These are phyloP conservation scores for Russula virescens DNA, from an alignment of 768 basidiomycete species.

Conservation along the genomic window DNA sequence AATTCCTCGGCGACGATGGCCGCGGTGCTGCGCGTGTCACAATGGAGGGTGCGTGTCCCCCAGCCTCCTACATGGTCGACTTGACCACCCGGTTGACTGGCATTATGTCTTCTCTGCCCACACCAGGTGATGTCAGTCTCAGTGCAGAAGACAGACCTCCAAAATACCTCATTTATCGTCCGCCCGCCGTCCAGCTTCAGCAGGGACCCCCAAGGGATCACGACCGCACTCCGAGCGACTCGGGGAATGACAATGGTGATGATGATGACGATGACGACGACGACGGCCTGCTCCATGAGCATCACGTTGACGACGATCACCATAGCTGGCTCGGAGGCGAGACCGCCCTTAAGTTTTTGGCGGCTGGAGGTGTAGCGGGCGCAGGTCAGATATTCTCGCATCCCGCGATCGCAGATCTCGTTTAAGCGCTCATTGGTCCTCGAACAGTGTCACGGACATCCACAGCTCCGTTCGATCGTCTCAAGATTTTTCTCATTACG, in stretches of 20 bases:
- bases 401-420: neutral
- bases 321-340: slow-evolving; percentile 58
- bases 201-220: neutral
- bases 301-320: slow-evolving; percentile 47
- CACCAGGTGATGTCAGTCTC: slow-evolving; percentile 66
- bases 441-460: slow-evolving; percentile 84
- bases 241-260: slow-evolving; percentile 34
- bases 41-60: slow-evolving; percentile 69
- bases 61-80: slow-evolving; percentile 9
- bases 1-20: slow-evolving; percentile 66
- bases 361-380: slow-evolving; percentile 93
- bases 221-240: slow-evolving; percentile 24
- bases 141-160: slow-evolving; percentile 71
- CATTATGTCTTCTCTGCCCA: neutral
- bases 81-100: neutral
- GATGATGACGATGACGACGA: slow-evolving; percentile 36
- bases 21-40: slow-evolving; percentile 74
- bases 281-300: slow-evolving; percentile 31
- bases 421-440: slow-evolving; percentile 6
- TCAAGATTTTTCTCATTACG: slow-evolving; percentile 96
- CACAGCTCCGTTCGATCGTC: slow-evolving; percentile 94
- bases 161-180: slow-evolving; percentile 14
- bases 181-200: slow-evolving; percentile 5
- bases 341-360: slow-evolving; percentile 80
- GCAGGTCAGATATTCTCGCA: slow-evolving; percentile 57